Evolutionary conservation across 208 protist species (phyloP).

Genomic region (Leishmania tarentolae): DNA sequence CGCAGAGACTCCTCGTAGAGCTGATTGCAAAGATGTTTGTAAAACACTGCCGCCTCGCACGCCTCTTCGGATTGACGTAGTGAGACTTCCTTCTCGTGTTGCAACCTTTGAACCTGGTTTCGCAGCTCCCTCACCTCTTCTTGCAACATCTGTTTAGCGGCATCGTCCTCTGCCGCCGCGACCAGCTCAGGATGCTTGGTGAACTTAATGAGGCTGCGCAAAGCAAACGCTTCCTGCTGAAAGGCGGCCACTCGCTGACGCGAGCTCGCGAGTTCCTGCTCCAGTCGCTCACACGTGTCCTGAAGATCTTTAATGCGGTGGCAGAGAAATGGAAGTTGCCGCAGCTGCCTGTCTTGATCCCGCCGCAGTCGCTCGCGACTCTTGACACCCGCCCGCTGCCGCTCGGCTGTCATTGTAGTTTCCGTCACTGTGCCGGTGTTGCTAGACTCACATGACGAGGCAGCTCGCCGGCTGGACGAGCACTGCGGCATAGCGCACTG

Average conservation of each 20-base stretch:
- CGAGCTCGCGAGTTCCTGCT: conserved; percentile 37
- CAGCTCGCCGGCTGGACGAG: background rate
- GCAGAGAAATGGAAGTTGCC: conserved; percentile 40
- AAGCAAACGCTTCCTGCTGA: conserved; percentile 44
- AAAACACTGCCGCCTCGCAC: conserved; percentile 43
- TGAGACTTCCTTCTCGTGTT: conserved; percentile 38
- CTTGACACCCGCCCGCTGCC: background rate
- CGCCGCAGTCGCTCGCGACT: conserved; percentile 16
- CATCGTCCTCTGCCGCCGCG: conserved; percentile 29
- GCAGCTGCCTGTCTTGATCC: conserved; percentile 31
- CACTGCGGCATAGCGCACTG: background rate
- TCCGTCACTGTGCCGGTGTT: background rate
- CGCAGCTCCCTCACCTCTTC: conserved; percentile 40
- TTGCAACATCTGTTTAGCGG: conserved; percentile 21
- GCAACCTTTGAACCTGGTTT: conserved; percentile 24
- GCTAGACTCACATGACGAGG: background rate
- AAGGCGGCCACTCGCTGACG: conserved; percentile 35
- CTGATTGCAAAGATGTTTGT: conserved; percentile 9
- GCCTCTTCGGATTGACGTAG: conserved; percentile 46
- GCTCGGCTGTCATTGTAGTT: background rate
- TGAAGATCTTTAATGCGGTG: conserved; percentile 34
- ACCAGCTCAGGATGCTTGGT: conserved; percentile 41
- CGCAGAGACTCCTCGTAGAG: conserved; percentile 1
- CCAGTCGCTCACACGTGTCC: conserved; percentile 28
- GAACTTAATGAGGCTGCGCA: conserved; percentile 49